Percentiles rank a stretch among this genome's conserved stretches.
Conservation (phyloP, 164 flowering plant species). For the Chimonanthus praecox region DNA sequence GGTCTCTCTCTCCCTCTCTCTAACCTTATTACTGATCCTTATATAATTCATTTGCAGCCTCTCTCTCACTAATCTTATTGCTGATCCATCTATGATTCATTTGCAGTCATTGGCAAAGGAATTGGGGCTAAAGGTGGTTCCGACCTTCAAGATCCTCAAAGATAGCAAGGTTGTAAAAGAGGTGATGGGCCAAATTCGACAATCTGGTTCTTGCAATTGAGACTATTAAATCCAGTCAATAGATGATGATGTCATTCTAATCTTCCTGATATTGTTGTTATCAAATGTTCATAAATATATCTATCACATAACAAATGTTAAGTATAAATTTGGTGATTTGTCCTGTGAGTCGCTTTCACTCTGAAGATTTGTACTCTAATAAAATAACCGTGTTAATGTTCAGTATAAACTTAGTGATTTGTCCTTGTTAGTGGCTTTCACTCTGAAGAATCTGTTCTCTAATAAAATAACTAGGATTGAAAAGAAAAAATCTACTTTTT, state of each 20-base stretch:
- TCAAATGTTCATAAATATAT: neutral
- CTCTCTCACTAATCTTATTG: conserved; percentile 2
- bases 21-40: neutral
- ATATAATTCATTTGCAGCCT: neutral
- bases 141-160: conserved; percentile 93
- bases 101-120: conserved; percentile 89
- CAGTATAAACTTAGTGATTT: too few relatives aligned
- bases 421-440: too few relatives aligned
- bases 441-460: too few relatives aligned
- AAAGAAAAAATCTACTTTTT: too few relatives aligned
- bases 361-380: too few relatives aligned
- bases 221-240: conserved; percentile 46
- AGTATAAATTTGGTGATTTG: too few relatives aligned
- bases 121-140: conserved; percentile 84
- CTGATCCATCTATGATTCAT: neutral
- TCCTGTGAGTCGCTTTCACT: too few relatives aligned
- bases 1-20: conserved; percentile 30
- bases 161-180: conserved; percentile 65
- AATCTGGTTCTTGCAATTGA: conserved; percentile 69
- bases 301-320: neutral
- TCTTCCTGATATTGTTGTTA: neutral
- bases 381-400: too few relatives aligned
- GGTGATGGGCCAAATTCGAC: conserved; percentile 77
- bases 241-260: too few relatives aligned
- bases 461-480: too few relatives aligned